Conservation (phyloP, 2,329 filamentous ascomycete genomes). For the Aspergillus phoenicis region DNA sequence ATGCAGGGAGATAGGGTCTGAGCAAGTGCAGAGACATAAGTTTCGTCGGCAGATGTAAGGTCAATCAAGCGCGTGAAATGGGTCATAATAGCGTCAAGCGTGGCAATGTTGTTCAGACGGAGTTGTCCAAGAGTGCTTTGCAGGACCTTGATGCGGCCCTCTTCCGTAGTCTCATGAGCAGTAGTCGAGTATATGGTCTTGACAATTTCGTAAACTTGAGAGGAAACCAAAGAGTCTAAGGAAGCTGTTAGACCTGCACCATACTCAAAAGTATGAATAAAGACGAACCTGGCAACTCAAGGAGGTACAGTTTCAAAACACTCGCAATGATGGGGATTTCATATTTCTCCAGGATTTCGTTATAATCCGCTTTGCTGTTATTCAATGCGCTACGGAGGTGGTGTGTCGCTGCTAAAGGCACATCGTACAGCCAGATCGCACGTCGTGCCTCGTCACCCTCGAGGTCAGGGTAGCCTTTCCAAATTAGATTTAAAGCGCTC, state of each 20-base stretch:
- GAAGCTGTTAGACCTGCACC: not conserved
- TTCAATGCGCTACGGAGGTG: slow-evolving; percentile 81
- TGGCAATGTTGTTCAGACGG: slow-evolving; percentile 94
- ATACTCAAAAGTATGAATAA: slow-evolving; percentile 18
- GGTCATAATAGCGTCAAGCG: slow-evolving; percentile 96
- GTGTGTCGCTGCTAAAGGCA: slow-evolving; percentile 82
- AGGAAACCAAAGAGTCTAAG: slow-evolving; percentile 93
- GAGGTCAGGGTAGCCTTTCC: slow-evolving; percentile 81
- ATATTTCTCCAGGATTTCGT: slow-evolving; percentile 79
- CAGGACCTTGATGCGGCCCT: slow-evolving; percentile 81
- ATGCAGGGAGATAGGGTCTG: slow-evolving; percentile 79
- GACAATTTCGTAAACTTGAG: slow-evolving; percentile 97
- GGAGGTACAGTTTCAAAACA: slow-evolving; percentile 87
- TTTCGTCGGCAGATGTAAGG: slow-evolving; percentile 90
- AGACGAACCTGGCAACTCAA: slow-evolving; percentile 86
- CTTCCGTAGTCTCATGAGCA: slow-evolving; percentile 72
- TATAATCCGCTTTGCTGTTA: slow-evolving; percentile 76
- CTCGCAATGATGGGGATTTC: slow-evolving; percentile 94
- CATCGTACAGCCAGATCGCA: slow-evolving; percentile 91
- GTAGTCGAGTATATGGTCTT: slow-evolving; percentile 93
- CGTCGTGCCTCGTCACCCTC: slow-evolving; percentile 93
- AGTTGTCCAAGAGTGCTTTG: slow-evolving; percentile 95
- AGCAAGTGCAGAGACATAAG: slow-evolving; percentile 75
- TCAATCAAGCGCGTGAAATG: slow-evolving; percentile 97
- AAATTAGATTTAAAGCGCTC: slow-evolving; percentile 7